A percentile compares a stretch with the other conserved stretches of the same genome.
Evolutionary conservation across 176 grass and related monocot species (phyloP).

Genomic region (Rhynchospora pubera): DNA sequence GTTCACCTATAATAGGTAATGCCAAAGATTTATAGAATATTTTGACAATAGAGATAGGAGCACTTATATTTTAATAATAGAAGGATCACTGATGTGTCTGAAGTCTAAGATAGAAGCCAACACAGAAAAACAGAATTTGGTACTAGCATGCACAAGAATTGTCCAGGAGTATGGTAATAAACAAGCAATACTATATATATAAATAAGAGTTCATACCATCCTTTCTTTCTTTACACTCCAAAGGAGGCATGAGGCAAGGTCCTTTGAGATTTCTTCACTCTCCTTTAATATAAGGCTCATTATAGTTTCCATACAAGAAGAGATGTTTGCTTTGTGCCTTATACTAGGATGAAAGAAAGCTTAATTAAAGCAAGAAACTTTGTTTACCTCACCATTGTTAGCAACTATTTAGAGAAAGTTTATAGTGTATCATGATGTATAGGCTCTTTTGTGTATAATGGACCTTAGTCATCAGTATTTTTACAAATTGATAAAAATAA

Average conservation of each 20-base stretch:
- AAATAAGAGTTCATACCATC: conserved; percentile 21
- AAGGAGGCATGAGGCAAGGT: conserved; percentile 43
- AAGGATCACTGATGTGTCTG: no score
- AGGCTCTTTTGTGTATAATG: no score
- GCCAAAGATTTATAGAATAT: neutral
- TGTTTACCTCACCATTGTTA: no score
- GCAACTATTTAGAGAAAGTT: no score
- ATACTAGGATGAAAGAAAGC: conserved; percentile 27
- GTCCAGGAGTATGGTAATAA: no score
- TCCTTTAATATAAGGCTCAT: conserved; percentile 54
- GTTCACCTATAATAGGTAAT: conserved; percentile 32
- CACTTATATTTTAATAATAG: no score
- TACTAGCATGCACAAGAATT: no score
- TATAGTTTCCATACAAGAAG: conserved; percentile 42
- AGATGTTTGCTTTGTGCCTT: conserved; percentile 30
- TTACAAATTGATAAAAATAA: no score
- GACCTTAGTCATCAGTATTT: no score
- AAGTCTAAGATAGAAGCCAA: no score
- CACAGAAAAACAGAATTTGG: no score
- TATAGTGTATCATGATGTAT: no score
- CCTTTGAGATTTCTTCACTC: conserved; percentile 46
- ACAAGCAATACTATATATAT: neutral
- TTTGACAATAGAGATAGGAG: neutral
- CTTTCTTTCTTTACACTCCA: conserved; percentile 38
- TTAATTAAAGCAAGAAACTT: neutral